Evolutionary conservation across 768 basidiomycete genomes (phyloP).

Genomic region (Tulasnella sp.): DNA sequence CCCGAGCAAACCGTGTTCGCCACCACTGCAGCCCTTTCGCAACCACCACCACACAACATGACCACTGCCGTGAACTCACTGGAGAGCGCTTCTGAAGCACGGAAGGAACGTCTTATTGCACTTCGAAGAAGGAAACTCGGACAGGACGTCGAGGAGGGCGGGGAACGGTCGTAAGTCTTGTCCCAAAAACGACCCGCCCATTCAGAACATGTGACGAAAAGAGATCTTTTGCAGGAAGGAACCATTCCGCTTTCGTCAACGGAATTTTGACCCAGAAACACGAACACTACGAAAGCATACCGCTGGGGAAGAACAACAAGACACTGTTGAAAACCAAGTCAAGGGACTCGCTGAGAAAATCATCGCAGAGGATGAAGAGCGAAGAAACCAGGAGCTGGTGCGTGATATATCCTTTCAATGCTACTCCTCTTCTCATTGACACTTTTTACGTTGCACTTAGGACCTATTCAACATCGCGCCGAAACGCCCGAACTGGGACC

Average conservation of each 20-base stretch:
- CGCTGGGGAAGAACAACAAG: constrained; percentile 48
- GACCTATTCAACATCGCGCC: constrained; percentile 97
- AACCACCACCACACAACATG: constrained; percentile 4
- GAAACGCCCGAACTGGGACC: constrained; percentile 92
- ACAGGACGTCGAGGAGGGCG: constrained; percentile 33
- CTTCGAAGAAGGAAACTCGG: constrained; percentile 66
- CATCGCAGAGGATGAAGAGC: constrained; percentile 77
- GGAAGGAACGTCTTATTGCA: constrained; percentile 73
- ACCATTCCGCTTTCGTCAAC: constrained; percentile 41
- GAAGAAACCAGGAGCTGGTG: constrained; percentile 81
- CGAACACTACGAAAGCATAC: constrained; percentile 64
- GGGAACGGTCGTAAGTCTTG: constrained; percentile 25
- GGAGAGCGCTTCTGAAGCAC: constrained; percentile 66
- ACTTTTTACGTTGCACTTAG: constrained; percentile 34
- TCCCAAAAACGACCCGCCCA: background rate
- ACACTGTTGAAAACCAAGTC: constrained; percentile 83
- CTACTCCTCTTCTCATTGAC: background rate
- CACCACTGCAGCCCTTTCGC: background rate
- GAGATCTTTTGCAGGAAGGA: constrained; percentile 29
- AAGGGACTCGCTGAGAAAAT: constrained; percentile 78
- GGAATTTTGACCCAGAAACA: constrained; percentile 89
- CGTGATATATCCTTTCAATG: background rate
- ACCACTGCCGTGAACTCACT: constrained; percentile 42
- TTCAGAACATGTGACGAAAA: constrained; percentile 21
- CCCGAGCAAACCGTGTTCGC: background rate